These are phyloP conservation scores for Rhododendron kiyosumense DNA, from an alignment of 148 eudicot species.

Conservation along the genomic window DNA sequence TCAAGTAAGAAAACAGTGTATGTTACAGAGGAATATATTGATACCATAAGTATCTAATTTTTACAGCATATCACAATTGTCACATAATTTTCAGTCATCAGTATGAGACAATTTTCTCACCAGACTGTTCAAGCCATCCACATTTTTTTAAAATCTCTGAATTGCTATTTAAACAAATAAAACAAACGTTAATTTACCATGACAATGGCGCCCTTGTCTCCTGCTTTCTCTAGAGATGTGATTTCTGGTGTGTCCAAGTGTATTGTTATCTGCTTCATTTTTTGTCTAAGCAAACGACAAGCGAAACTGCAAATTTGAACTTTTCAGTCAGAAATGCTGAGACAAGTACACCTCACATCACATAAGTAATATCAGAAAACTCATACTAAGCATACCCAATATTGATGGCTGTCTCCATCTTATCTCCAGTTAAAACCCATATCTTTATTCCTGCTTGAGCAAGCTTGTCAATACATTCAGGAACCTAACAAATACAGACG, in stretches of 20 bases:
- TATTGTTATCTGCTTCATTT: slow-evolving; percentile 1
- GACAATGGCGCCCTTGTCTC: background rate
- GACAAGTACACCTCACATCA: background rate
- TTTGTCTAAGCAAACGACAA: background rate
- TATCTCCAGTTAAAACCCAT: slow-evolving; percentile 99
- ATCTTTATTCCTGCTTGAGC: slow-evolving; percentile 99
- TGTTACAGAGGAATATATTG: background rate
- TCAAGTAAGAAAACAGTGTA: background rate
- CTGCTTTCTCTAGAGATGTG: background rate
- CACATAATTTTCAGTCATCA: background rate
- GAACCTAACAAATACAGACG: slow-evolving; percentile 48
- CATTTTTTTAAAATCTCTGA: background rate
- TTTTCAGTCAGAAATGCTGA: slow-evolving; percentile 17
- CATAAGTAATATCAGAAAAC: background rate
- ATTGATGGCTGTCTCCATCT: slow-evolving; percentile 99
- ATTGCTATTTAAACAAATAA: background rate
- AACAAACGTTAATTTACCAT: slow-evolving; percentile 38
- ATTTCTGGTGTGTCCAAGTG: background rate
- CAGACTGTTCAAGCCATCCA: background rate
- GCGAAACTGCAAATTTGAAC: background rate
- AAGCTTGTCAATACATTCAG: slow-evolving; percentile 96
- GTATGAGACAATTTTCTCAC: background rate
- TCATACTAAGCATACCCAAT: slow-evolving; percentile 60
- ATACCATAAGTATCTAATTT: background rate
- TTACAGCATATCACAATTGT: background rate